Percentiles rank a stretch among this genome's conserved stretches.
phyloP scores from a whole-genome alignment of 768 basidiomycete genomes.

The Lentinula sp. region DNA sequence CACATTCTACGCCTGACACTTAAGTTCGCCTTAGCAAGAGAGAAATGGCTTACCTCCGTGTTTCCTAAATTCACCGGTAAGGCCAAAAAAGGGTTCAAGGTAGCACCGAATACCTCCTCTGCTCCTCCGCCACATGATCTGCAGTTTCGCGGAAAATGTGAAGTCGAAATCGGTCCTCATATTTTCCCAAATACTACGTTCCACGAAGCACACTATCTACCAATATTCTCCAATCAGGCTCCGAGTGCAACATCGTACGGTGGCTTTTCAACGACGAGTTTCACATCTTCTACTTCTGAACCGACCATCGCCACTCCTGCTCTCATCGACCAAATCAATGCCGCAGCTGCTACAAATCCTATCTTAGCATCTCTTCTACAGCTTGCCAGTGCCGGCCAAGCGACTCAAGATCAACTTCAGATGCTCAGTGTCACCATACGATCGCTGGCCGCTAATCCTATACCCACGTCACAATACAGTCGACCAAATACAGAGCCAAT shows the following conservation, averaged over 20 bases:
- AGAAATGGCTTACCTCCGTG: slow-evolving; percentile 60
- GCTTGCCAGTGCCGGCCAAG: slow-evolving; percentile 54
- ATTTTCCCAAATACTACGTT: slow-evolving; percentile 60
- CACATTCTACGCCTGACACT: slow-evolving; percentile 9
- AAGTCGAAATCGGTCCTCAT: slow-evolving; percentile 73
- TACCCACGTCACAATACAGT: slow-evolving; percentile 3
- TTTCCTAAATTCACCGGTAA: slow-evolving; percentile 73
- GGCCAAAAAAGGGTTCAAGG: slow-evolving; percentile 28
- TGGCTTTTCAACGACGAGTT: slow-evolving; percentile 11
- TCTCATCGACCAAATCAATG: slow-evolving; percentile 53
- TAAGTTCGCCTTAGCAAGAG: slow-evolving; percentile 42
- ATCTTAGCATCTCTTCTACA: slow-evolving; percentile 62
- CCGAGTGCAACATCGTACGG: slow-evolving; percentile 13
- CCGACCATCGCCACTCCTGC: slow-evolving; percentile 47
- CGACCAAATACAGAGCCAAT: slow-evolving; percentile 4
- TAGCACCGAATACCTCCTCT: slow-evolving; percentile 46
- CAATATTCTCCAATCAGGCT: slow-evolving; percentile 8
- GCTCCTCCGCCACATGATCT: slow-evolving; percentile 62
- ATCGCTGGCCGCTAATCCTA: slow-evolving; percentile 39
- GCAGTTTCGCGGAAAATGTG: slow-evolving; percentile 59
- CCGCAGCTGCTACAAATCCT: slow-evolving; percentile 61
- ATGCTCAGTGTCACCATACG: slow-evolving; percentile 70
- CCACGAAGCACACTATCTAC: slow-evolving; percentile 69
- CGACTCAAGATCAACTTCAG: slow-evolving; percentile 59
- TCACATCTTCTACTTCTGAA: slow-evolving; percentile 25